Percentiles rank a stretch among this genome's conserved stretches.
Evolutionary conservation across 2,329 filamentous ascomycete species (phyloP).

Genomic region (Zarea fungicola): DNA sequence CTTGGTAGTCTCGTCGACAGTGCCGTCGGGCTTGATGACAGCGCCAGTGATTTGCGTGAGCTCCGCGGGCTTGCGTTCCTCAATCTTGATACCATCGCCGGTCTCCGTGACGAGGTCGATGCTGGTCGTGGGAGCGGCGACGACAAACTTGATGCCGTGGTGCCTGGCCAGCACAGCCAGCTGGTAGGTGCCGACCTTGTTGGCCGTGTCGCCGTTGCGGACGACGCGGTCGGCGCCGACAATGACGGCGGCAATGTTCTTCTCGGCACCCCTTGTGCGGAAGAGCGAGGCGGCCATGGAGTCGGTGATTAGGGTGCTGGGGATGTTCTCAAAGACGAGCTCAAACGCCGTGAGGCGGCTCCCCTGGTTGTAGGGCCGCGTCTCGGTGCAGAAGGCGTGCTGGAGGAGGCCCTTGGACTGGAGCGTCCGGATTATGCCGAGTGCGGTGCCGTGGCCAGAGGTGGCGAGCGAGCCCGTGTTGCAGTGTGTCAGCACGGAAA

Average conservation of each 20-base stretch:
- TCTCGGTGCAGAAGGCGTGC: conserved; percentile 95
- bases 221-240: conserved; percentile 94
- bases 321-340: conserved; percentile 88
- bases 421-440: conserved; percentile 87
- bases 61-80: conserved; percentile 77
- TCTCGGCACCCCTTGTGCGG: conserved; percentile 50
- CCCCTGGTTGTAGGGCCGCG: conserved; percentile 95
- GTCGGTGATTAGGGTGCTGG: conserved; percentile 87
- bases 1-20: conserved; percentile 56
- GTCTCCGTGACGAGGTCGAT: conserved; percentile 79
- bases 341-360: conserved; percentile 93
- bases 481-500: conserved; percentile 94
- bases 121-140: conserved; percentile 90
- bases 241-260: conserved; percentile 78
- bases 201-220: conserved; percentile 94
- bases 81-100: conserved; percentile 80
- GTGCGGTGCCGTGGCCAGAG: conserved; percentile 92
- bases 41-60: conserved; percentile 81
- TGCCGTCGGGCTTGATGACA: conserved; percentile 57
- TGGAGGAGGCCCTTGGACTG: conserved; percentile 60
- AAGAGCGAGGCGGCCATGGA: conserved; percentile 94
- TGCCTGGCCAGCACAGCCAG: conserved; percentile 84
- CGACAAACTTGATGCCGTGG: conserved; percentile 89
- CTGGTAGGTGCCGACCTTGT: conserved; percentile 95
- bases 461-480: conserved; percentile 97